Evolutionary conservation across 2,329 filamentous ascomycete genomes (phyloP).

Genomic region (Sclerotinia borealis): DNA sequence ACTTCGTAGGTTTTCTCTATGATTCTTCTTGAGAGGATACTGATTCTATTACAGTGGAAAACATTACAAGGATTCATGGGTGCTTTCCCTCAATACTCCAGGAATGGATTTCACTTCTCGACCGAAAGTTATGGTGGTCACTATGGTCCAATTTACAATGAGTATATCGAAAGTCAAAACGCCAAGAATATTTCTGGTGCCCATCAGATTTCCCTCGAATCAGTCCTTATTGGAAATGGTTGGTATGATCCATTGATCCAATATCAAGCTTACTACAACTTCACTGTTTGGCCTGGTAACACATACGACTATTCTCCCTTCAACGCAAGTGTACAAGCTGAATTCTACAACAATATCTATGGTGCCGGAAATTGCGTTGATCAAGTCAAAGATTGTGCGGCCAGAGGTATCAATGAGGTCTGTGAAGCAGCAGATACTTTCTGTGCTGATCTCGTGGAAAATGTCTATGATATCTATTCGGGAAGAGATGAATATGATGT

Average conservation of each 20-base stretch:
- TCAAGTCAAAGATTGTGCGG: conserved; percentile 48
- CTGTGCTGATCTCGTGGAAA: conserved; percentile 48
- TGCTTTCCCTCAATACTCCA: conserved; percentile 47
- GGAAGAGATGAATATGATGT: conserved; percentile 55
- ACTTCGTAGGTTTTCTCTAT: conserved; percentile 38
- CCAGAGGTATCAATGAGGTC: conserved; percentile 42
- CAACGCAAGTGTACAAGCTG: conserved; percentile 42
- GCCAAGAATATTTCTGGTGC: conserved; percentile 43
- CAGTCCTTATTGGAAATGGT: conserved; percentile 51
- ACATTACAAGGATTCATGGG: conserved; percentile 58
- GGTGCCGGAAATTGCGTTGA: conserved; percentile 56
- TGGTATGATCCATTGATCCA: conserved; percentile 52
- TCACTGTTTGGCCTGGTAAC: conserved; percentile 42
- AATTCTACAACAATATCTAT: conserved; percentile 55
- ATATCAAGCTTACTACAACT: conserved; percentile 53
- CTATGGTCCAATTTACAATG: conserved; percentile 53
- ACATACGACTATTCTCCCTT: conserved; percentile 50
- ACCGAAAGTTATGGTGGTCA: conserved; percentile 54
- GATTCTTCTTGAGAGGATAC: background rate
- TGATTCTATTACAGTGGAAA: conserved; percentile 35
- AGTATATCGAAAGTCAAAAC: conserved; percentile 56
- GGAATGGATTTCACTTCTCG: conserved; percentile 47
- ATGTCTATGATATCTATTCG: conserved; percentile 44
- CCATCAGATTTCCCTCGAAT: conserved; percentile 41
- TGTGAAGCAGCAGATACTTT: conserved; percentile 47